These are phyloP conservation scores for Aspergillus viridinutans DNA, from an alignment of 2,329 filamentous ascomycete species.

Conservation along the genomic window DNA sequence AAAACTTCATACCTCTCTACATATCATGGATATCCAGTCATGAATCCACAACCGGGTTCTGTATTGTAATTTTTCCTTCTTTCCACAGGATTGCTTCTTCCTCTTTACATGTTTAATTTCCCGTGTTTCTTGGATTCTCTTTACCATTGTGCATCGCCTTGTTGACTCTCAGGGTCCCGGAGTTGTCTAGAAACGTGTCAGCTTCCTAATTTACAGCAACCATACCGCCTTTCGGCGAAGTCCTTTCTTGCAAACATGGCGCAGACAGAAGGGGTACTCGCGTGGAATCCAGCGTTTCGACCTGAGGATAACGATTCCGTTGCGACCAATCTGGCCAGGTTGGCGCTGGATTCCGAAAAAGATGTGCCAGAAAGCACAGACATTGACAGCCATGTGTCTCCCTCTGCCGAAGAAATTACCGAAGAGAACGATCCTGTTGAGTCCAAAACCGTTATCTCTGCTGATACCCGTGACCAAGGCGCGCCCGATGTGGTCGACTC, in stretches of 20 bases:
- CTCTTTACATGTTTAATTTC: conserved; percentile 6
- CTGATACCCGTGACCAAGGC: conserved; percentile 9
- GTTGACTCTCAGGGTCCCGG: conserved; percentile 18
- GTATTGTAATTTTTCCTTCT: conserved; percentile 1
- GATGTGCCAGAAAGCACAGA: neutral
- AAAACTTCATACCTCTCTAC: neutral
- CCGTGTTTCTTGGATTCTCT: conserved; percentile 1
- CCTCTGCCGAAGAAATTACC: neutral
- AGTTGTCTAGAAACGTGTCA: conserved; percentile 25
- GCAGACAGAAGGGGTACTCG: conserved; percentile 24
- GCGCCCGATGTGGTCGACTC: conserved; percentile 5
- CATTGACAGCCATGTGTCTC: neutral
- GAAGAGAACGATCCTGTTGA: neutral
- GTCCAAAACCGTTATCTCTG: conserved; percentile 1
- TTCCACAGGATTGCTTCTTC: neutral
- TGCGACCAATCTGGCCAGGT: conserved; percentile 10
- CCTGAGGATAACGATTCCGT: conserved; percentile 33
- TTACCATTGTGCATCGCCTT: conserved; percentile 11
- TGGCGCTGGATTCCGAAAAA: conserved; percentile 3
- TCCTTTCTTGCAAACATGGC: conserved; percentile 19
- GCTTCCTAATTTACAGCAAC: conserved; percentile 16
- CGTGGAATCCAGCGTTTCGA: conserved; percentile 56
- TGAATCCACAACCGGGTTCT: neutral
- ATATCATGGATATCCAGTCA: neutral
- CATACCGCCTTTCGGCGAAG: conserved; percentile 6